Conservation (phyloP, 1,139 yeast species). For the Yamadazyma aaseri region DNA sequence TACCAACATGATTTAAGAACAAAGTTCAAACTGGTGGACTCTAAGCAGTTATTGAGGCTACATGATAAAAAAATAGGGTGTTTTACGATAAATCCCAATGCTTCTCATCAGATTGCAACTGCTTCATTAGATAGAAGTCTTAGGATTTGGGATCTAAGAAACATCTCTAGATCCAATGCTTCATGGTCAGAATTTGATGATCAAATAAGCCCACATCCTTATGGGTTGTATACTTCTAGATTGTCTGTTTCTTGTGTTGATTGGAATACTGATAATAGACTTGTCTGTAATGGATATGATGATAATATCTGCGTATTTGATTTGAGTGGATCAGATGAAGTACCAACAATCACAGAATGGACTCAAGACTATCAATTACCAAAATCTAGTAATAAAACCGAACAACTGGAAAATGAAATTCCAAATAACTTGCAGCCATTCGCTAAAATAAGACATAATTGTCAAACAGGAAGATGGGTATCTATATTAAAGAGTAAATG, state of each 20-base stretch:
- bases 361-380: constrained; percentile 19
- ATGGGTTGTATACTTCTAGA: constrained; percentile 68
- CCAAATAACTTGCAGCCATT: constrained; percentile 50
- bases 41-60: constrained; percentile 48
- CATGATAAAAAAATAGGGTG: constrained; percentile 93
- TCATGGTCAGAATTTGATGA: constrained; percentile 37
- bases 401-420: constrained; percentile 17
- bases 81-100: constrained; percentile 70
- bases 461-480: constrained; percentile 97
- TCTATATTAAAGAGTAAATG: constrained; percentile 85
- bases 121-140: constrained; percentile 85
- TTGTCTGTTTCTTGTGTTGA: constrained; percentile 83
- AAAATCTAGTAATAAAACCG: constrained; percentile 14
- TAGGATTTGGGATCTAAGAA: constrained; percentile 83
- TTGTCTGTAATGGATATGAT: constrained; percentile 93
- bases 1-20: constrained; percentile 66
- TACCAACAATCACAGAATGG: constrained; percentile 29
- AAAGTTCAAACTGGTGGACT: constrained; percentile 28
- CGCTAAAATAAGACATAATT: constrained; percentile 73
- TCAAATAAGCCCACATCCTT: constrained; percentile 47
- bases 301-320: constrained; percentile 66
- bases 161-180: constrained; percentile 36
- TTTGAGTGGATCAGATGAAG: constrained; percentile 19
- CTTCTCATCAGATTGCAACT: constrained; percentile 64
- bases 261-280: constrained; percentile 72